Percentiles rank a stretch among this genome's conserved stretches.
Conservation (phyloP, 2,329 filamentous ascomycete genomes). For the Hawksworthiomyces lignivorus region DNA sequence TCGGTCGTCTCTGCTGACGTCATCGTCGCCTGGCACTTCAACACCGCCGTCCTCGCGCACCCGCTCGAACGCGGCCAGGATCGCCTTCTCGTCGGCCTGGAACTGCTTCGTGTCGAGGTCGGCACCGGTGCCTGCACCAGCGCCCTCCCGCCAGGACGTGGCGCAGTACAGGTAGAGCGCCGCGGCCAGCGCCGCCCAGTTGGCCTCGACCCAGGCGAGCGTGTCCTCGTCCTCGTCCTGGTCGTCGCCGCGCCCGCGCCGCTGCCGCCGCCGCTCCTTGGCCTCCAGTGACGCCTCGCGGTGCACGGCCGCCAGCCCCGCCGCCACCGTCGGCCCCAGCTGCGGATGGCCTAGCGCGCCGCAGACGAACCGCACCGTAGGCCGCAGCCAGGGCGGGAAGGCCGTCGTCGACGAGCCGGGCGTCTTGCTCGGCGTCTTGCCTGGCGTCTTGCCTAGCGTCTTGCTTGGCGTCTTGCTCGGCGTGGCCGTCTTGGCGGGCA, state of each 20-base stretch:
- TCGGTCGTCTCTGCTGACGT: background rate
- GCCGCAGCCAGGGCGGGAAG: constrained; percentile 62
- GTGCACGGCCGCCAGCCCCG: constrained; percentile 57
- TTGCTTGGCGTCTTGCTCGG: too few relatives aligned
- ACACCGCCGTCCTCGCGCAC: constrained; percentile 15
- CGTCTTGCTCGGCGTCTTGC: constrained; percentile 22
- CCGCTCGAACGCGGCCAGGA: constrained; percentile 33
- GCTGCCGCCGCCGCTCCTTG: background rate
- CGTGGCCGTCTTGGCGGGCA: too few relatives aligned
- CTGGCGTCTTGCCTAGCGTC: too few relatives aligned
- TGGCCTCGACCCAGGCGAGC: constrained; percentile 40
- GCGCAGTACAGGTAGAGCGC: constrained; percentile 55
- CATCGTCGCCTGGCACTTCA: background rate
- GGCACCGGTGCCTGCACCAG: constrained; percentile 3
- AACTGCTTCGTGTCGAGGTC: constrained; percentile 33
- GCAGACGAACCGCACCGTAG: constrained; percentile 59
- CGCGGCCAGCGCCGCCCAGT: constrained; percentile 48
- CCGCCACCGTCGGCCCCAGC: constrained; percentile 65
- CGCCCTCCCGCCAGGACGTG: constrained; percentile 20
- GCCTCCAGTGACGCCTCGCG: constrained; percentile 11
- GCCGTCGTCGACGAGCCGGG: constrained; percentile 7
- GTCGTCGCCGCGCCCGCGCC: background rate
- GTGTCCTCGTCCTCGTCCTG: constrained; percentile 25
- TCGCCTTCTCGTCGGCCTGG: constrained; percentile 36
- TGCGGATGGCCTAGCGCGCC: constrained; percentile 50